Evolutionary conservation across 306 rosid species (phyloP).

Genomic region (Cucumis melo): DNA sequence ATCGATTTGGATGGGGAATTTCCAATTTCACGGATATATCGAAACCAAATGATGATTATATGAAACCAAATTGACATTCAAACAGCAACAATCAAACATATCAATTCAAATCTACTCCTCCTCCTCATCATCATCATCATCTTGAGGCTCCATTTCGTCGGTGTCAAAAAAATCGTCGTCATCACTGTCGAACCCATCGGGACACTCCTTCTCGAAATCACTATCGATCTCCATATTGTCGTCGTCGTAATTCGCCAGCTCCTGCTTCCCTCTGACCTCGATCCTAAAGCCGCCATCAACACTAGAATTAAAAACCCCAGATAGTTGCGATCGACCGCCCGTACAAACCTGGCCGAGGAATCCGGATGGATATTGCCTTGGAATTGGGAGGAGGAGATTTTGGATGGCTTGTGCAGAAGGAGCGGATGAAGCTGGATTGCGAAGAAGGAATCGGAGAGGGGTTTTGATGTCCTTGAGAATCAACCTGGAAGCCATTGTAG

Average conservation of each 20-base stretch:
- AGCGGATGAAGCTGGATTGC: conserved; percentile 6
- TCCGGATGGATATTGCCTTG: not conserved
- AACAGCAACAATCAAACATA: not conserved
- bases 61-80: not conserved
- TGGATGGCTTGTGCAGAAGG: not conserved
- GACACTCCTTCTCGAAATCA: not conserved
- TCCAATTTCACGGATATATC: too few species aligned
- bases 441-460: conserved; percentile 11
- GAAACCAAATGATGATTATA: not conserved
- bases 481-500: conserved; percentile 21
- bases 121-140: not conserved
- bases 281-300: not conserved
- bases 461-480: conserved; percentile 14
- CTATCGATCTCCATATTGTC: not conserved
- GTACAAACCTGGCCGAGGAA: not conserved
- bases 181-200: not conserved
- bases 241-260: not conserved
- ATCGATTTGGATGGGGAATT: too few species aligned
- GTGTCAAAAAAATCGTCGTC: not conserved
- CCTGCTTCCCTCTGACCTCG: not conserved
- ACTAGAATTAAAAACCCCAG: not conserved
- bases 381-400: not conserved
- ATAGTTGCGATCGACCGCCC: not conserved
- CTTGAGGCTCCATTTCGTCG: not conserved
- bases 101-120: not conserved